These are phyloP conservation scores for Brassica balearica DNA, from an alignment of 441 rosid genomes.

Conservation along the genomic window DNA sequence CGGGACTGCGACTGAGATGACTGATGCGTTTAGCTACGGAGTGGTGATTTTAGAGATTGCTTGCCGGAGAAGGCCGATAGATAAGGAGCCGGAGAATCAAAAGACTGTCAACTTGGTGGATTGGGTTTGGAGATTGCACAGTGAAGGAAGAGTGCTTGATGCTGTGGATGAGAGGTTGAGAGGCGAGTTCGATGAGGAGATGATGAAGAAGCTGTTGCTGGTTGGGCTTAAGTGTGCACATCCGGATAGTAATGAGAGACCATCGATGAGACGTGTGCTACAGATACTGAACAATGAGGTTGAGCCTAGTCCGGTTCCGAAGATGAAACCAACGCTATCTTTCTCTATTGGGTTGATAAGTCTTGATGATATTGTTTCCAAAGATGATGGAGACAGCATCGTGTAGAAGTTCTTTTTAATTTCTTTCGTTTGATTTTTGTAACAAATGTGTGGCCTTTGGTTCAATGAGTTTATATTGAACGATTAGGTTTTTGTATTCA, in stretches of 20 bases:
- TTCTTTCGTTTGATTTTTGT: background rate
- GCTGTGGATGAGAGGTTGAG: slow-evolving; percentile 73
- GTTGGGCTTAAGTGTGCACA: slow-evolving; percentile 84
- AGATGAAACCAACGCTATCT: slow-evolving; percentile 75
- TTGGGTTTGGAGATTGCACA: slow-evolving; percentile 84
- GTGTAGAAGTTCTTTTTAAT: slow-evolving; percentile 26
- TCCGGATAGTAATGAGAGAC: slow-evolving; percentile 76
- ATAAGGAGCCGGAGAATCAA: slow-evolving; percentile 65
- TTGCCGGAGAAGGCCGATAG: slow-evolving; percentile 91
- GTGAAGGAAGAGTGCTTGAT: slow-evolving; percentile 73
- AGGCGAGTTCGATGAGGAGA: slow-evolving; percentile 62
- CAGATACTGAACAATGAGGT: slow-evolving; percentile 81
- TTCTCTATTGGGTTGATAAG: slow-evolving; percentile 63
- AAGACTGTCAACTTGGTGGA: slow-evolving; percentile 88
- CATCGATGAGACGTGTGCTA: slow-evolving; percentile 85
- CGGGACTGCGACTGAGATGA: slow-evolving; percentile 89
- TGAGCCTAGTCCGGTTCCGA: slow-evolving; percentile 59
- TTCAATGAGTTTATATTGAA: slow-evolving; percentile 70
- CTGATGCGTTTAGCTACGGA: slow-evolving; percentile 89
- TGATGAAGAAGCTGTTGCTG: slow-evolving; percentile 81
- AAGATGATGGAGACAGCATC: slow-evolving; percentile 54
- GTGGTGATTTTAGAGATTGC: slow-evolving; percentile 89
- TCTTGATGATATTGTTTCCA: slow-evolving; percentile 86
- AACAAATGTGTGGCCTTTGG: slow-evolving; percentile 40
- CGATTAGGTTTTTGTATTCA: slow-evolving; percentile 43